Base-by-base conservation (phyloP, 2,329 filamentous ascomycete species). In the Fusarium armeniacum region DNA sequence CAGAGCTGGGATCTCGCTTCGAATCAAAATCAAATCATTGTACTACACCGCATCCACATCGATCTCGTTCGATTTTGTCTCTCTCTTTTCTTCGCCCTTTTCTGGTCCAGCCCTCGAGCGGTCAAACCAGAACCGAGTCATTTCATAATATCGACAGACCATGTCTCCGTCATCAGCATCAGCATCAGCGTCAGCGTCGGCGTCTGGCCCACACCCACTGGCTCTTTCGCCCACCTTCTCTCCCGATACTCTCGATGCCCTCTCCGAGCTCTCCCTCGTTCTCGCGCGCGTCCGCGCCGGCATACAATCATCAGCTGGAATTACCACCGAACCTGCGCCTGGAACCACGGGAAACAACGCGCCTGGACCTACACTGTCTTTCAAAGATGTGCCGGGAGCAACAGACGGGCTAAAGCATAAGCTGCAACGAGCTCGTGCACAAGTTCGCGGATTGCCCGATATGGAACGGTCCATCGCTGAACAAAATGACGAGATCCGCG, bases 231-330 rank as follows among this genome's bases (percentile, higher is more conserved):
- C 87, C 4, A 89, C 91, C 58, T 91, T 96, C 67, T 87, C 92
- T 51, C 92, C 94, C 30, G 91, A 94, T 79, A 89, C 89, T 51
- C 93, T 98, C 82, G 94, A 97, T 83, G 89, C 93, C 72, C 87
- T 97, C 56, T 93, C 94, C 28, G 89, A 94, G 75, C 88, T 98
- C 56, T 90, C 93, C 75, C 86, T 89, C 62, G 88, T 97, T 71
- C 89, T 98, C 65, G 85, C 89, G 70, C 92, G 92, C 52, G 87
- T 98, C 20, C 88, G 92, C 72, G 76, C 79, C 38, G 84, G 82
- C 18, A 80, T 83, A 72, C 73, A 82, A 75, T 77, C 81, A 46
- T 79, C 79, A 13, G 73, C 81, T 40, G 78, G 82, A 55, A 76
- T 82, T 50, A 79, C 80, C 45, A 77, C 78, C 8, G 81, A 79